These are phyloP conservation scores for Fusarium ramigenum DNA, from an alignment of 2,329 filamentous ascomycete genomes.

Conservation along the genomic window DNA sequence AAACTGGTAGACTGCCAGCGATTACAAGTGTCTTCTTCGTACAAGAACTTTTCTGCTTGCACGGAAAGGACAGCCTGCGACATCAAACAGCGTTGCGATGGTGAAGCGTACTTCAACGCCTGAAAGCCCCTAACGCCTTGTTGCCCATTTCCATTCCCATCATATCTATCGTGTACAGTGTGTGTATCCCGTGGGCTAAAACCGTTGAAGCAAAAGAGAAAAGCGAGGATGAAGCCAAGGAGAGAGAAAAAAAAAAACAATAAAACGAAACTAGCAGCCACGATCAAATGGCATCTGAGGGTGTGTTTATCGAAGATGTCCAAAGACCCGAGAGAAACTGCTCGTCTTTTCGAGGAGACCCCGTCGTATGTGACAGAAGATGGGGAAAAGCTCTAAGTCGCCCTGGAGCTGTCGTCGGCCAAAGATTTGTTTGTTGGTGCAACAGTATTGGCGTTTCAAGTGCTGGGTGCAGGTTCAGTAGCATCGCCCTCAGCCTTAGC, in stretches of 20 bases:
- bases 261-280: not conserved
- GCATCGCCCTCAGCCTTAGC: not conserved
- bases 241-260: not conserved
- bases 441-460: not conserved
- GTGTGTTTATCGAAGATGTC: not conserved
- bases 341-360: not conserved
- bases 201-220: conserved; percentile 5
- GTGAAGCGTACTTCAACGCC: not conserved
- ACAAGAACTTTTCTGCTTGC: conserved; percentile 7
- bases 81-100: not conserved
- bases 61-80: not conserved
- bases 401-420: not conserved
- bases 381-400: not conserved
- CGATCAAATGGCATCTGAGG: not conserved
- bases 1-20: not conserved
- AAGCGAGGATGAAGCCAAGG: not conserved
- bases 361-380: not conserved
- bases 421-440: not conserved
- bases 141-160: conserved; percentile 14
- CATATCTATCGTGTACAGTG: conserved; percentile 34
- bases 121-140: conserved; percentile 28
- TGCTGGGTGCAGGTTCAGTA: not conserved
- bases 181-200: conserved; percentile 19
- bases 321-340: not conserved
- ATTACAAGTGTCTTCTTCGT: conserved; percentile 1